Evolutionary conservation across 345 rosid species (phyloP), one percentile per base, ranked within the genome.

Genomic region (Luvunga scandens): DNA sequence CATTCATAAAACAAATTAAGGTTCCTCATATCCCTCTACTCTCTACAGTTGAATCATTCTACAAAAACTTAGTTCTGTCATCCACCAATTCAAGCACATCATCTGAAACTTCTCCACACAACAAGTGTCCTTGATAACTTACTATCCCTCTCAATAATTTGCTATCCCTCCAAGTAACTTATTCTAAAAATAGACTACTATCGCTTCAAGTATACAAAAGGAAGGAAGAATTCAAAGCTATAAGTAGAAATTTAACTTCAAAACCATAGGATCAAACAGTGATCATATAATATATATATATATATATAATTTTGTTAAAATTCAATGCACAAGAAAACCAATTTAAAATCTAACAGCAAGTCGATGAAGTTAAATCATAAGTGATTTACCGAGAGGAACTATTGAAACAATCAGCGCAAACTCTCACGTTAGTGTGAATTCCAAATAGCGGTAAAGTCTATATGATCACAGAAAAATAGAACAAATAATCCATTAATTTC

Each of bases 361-460:
- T 3, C 27, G 19, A 62, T 34, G n/a, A 68, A 81, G 25, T 14
- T 68, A 25, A 65, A 77, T 24, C 27, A 79, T 9, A 28, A 57
- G 19, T 22, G 4, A 75, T 45, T 86, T 80, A 90, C 94, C 88
- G 69, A 48, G 86, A 67, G 31, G 88, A 86, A 82, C 77, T 77
- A 71, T 90, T 89, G 77, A 71, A 88, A 82, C 95, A 88, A 27
- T 89, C 91, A 65, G 88, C 89, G 22, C 94, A 92, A 50, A 90
- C 97, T 85, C 97, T 86, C 71, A 87, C 92, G 9, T 71, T 61
- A 2, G 89, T 48, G 63, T 81, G 57, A 73, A 92, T 86, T 48
- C 90, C 89, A 83, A 92, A 90, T 79, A 88, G 92, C 1, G 97
- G 92, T 70, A 92, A 78, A 80, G 82, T 83, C 94, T 90, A 82